These are phyloP conservation scores for Populus davidiana DNA, from an alignment of 345 rosid species.

Conservation along the genomic window DNA sequence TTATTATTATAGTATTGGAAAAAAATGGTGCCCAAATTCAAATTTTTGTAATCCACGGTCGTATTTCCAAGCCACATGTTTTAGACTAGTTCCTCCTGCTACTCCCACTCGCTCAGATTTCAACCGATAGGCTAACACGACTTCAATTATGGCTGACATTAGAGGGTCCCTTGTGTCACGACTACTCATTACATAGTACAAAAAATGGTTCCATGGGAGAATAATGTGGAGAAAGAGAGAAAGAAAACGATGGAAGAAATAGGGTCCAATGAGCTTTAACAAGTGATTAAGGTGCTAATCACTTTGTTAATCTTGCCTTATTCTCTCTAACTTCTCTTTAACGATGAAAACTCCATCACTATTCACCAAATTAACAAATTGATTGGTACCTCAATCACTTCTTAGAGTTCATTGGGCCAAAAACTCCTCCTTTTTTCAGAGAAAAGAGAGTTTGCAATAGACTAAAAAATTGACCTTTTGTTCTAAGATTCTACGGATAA, in stretches of 20 bases:
- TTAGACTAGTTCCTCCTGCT: not conserved
- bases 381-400: no score
- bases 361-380: no score
- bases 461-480: not conserved
- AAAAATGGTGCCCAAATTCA: not conserved
- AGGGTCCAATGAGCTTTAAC: not conserved
- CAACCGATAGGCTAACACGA: not conserved
- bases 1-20: not conserved
- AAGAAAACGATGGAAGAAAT: no score
- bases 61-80: constrained; percentile 18
- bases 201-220: not conserved
- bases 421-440: no score
- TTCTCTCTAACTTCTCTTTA: not conserved
- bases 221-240: not conserved
- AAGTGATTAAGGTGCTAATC: not conserved
- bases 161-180: not conserved
- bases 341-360: no score
- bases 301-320: not conserved
- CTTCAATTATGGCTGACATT: constrained; percentile 18
- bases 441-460: no score
- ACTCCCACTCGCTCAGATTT: not conserved
- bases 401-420: no score
- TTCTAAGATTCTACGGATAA: not conserved
- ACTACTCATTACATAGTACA: not conserved
- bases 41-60: not conserved